Base-by-base conservation (phyloP, 2,329 filamentous ascomycete genomes). In the Cordyceps cicadae region DNA sequence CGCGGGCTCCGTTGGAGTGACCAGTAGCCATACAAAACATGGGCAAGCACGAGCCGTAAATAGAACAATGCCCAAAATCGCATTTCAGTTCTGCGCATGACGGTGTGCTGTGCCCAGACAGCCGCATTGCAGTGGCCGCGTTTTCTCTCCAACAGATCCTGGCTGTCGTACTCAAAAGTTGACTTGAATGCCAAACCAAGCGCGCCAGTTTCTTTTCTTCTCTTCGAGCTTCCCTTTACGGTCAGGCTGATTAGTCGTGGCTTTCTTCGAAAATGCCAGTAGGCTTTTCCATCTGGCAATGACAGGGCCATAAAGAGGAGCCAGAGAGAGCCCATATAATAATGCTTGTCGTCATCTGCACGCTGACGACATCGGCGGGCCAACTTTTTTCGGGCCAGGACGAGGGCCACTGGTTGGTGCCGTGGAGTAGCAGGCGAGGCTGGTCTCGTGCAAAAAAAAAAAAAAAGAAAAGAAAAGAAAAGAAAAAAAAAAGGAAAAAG, bases 351-450 rank as follows among this genome's bases (percentile, higher is more conserved):
- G 52, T 19, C 32, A 17, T 19, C 50, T 54, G 58, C 58, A 60
- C 51, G 51, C 49, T 54, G 58, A 60, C 58, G 58, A 60, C 58
- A 60, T 54, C 34, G 51, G 51, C 51, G 41, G 58, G 41, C 57
- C 58, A 37, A 26, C 37, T 24, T 48, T 48, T 48, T 37, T 34
- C 8, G 34, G 32, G 49, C 49, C 50, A 52, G 43, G 15, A 43
- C 39, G 39, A 43, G 39, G 8, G 39, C 15, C 39, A 43, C 14
- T 43, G 39, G 29, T 34, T 34, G 49, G 49, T 17, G 7, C 29
- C 1, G 29, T 29, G 7, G 1, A 17, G 49, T 32, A 17, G 19
- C 26, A 11, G 26, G 26, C 48, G 15, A 34, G 26, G 49, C 26
- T 51, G 19, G 17, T 51, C 17, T 14, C 19, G 19, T 43, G 37